Evolutionary conservation across 1,139 yeast species (phyloP), one percentile per base, ranked within the genome.

Genomic region (Nakaseomyces uthaithaninus): DNA sequence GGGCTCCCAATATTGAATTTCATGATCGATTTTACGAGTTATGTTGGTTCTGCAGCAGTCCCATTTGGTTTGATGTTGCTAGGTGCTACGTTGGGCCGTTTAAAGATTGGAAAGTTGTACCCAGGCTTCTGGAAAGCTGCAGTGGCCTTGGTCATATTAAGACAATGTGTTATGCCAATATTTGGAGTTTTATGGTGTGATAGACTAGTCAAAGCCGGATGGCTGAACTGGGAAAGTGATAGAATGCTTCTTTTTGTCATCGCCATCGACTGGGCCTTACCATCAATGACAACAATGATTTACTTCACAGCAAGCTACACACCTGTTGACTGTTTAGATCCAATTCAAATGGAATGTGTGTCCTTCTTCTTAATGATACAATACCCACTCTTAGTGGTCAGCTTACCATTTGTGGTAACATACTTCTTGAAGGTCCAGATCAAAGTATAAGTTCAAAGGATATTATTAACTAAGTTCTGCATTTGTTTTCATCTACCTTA

Each of bases 1-100:
- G 69, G 70, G 3, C 71, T 71, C 46, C 96, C 96, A 0, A 86
- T 94, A 1, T 67, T 89, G 36, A 83, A 87, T 20, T 89, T 89
- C 51, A 45, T 87, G 9, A 80, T 89, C 74, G 95, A 89, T 57
- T 76, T 78, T 47, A 69, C 91, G 1, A 58, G 75, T 14, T 89
- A 89, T 57, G 66, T 89, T 2, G 95, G 95, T 1, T 77, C 77
- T 2, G 95, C 95, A 0, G 77, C 86, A 24, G 96, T 89, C 24
- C 97, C 96, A 0, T 65, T 85, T 46, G 96, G 96, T 2, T 68
- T 89, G 44, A 59, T 84, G 38, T 58, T 89, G 44, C 62, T 89
- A 27, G 97, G 97, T 2, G 94, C 93, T 10, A 85, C 95, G 3
- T 74, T 89, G 36, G 80, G 94, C 0, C 66, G 95, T 37, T 68